Percentiles rank a stretch among this genome's conserved stretches.
Conservation (phyloP, 805 yeast genomes). For the Candida oleophila region DNA sequence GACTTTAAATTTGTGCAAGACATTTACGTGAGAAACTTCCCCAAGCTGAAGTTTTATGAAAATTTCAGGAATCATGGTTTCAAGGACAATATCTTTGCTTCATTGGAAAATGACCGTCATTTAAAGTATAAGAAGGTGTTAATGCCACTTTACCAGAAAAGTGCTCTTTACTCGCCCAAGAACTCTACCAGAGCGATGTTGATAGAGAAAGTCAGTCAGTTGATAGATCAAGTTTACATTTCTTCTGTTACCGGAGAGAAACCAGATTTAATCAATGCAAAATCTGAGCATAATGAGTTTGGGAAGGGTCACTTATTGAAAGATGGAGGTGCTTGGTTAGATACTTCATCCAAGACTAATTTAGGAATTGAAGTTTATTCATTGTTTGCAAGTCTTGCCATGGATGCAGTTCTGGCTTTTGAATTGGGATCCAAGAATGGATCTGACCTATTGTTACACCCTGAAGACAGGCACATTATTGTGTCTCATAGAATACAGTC, state of each 20-base stretch:
- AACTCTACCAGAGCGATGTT: conserved; percentile 26
- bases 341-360: conserved; percentile 18
- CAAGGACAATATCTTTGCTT: conserved; percentile 56
- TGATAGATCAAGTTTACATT: conserved; percentile 24
- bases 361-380: conserved; percentile 55
- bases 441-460: conserved; percentile 42
- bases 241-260: conserved; percentile 28
- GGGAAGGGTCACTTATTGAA: conserved; percentile 29
- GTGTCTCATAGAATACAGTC: conserved; percentile 50
- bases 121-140: conserved; percentile 32
- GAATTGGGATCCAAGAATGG: conserved; percentile 54
- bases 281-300: conserved; percentile 27
- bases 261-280: conserved; percentile 36
- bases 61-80: conserved; percentile 59
- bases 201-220: conserved; percentile 23
- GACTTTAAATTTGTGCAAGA: conserved; percentile 51
- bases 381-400: conserved; percentile 68
- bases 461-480: conserved; percentile 36
- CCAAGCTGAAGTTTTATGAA: conserved; percentile 58
- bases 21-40: conserved; percentile 55
- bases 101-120: conserved; percentile 50
- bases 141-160: conserved; percentile 32
- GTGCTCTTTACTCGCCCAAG: conserved; percentile 29
- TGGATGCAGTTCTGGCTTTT: conserved; percentile 65
- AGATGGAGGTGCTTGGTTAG: conserved; percentile 30